These are phyloP conservation scores for Hydnomerulius pinastri DNA, from an alignment of 768 basidiomycete genomes.

Conservation along the genomic window DNA sequence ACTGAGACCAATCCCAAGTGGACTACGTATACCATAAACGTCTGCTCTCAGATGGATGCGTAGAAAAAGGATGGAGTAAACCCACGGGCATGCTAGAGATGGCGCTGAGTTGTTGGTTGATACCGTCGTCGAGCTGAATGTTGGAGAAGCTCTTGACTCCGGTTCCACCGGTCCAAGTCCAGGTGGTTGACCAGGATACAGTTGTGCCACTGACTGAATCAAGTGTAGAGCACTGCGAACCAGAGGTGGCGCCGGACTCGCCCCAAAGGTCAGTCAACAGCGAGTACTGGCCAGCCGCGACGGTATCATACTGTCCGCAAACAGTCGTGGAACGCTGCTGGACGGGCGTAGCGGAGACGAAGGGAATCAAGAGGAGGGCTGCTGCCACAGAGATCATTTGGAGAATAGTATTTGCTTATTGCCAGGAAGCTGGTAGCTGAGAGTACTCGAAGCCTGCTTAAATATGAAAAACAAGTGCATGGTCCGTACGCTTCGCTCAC, in stretches of 20 bases:
- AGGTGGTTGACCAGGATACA: slow-evolving; percentile 53
- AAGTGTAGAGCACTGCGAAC: slow-evolving; percentile 53
- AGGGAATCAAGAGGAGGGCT: slow-evolving; percentile 21
- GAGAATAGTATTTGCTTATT: background rate
- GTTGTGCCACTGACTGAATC: slow-evolving; percentile 42
- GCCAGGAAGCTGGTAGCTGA: too few relatives aligned
- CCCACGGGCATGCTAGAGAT: slow-evolving; percentile 59
- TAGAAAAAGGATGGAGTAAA: background rate
- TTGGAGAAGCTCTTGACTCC: slow-evolving; percentile 66
- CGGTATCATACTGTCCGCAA: slow-evolving; percentile 55
- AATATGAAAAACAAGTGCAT: slow-evolving; percentile 3
- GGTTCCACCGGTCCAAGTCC: slow-evolving; percentile 53
- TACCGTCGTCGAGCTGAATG: slow-evolving; percentile 48
- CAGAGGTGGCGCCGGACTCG: slow-evolving; percentile 39
- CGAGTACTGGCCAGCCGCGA: slow-evolving; percentile 47
- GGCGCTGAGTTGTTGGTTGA: slow-evolving; percentile 54
- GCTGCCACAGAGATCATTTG: slow-evolving; percentile 12
- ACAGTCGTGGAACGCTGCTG: background rate
- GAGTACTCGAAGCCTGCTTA: slow-evolving; percentile 13
- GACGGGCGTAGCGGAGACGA: slow-evolving; percentile 17
- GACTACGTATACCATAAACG: slow-evolving; percentile 36
- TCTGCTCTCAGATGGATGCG: background rate
- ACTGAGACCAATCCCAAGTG: slow-evolving; percentile 59
- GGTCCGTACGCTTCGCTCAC: too few relatives aligned
- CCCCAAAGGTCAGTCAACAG: slow-evolving; percentile 54